These are phyloP conservation scores for Paecilomyces variotii DNA, from an alignment of 2,329 filamentous ascomycete species.

Conservation along the genomic window DNA sequence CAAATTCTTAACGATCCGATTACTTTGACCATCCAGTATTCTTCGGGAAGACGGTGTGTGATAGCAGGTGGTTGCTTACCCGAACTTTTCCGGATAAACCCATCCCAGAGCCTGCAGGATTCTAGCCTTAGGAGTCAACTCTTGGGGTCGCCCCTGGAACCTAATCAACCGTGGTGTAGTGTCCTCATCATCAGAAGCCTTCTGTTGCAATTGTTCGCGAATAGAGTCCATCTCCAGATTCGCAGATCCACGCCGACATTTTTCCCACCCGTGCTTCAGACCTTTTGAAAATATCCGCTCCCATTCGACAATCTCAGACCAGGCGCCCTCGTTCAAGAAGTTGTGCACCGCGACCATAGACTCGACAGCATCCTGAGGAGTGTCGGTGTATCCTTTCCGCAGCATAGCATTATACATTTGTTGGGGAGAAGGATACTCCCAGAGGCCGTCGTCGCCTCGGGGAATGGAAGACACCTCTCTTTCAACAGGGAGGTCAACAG, in stretches of 20 bases:
- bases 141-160: slow-evolving; percentile 83
- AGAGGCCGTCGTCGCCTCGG: slow-evolving; percentile 72
- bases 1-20: neutral
- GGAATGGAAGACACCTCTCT: slow-evolving; percentile 87
- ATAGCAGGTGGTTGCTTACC: slow-evolving; percentile 41
- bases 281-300: slow-evolving; percentile 77
- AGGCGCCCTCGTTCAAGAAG: slow-evolving; percentile 94
- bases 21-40: slow-evolving; percentile 5
- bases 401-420: slow-evolving; percentile 99
- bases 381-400: slow-evolving; percentile 92
- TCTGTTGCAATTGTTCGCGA: slow-evolving; percentile 37
- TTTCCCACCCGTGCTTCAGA: slow-evolving; percentile 61
- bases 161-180: slow-evolving; percentile 63
- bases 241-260: slow-evolving; percentile 66
- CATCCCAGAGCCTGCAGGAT: slow-evolving; percentile 73
- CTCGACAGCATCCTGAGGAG: slow-evolving; percentile 85
- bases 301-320: slow-evolving; percentile 91
- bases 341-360: slow-evolving; percentile 98
- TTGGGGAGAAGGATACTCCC: slow-evolving; percentile 97
- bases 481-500: slow-evolving; percentile 63
- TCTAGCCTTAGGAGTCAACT: slow-evolving; percentile 83
- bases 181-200: slow-evolving; percentile 36
- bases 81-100: slow-evolving; percentile 72
- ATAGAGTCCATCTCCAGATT: slow-evolving; percentile 50
- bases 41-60: neutral